Base-by-base conservation (phyloP, 2,329 filamentous ascomycete species). In the Apiospora rasikravindrae region DNA sequence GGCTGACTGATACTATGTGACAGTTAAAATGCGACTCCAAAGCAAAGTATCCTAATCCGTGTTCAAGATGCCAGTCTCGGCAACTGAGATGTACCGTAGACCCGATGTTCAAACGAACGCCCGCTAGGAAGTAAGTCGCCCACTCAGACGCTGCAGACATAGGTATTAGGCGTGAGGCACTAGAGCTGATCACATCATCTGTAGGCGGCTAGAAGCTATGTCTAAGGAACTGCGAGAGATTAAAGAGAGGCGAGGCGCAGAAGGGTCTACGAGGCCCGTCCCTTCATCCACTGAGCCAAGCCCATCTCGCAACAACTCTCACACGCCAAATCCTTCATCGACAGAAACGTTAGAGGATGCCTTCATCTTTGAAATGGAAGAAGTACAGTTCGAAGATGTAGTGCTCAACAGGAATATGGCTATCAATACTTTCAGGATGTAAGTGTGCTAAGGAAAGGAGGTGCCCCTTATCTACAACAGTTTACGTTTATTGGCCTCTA, bases 21-120 rank as follows among this genome's bases (percentile, higher is more conserved):
- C 26, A 80, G 79, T 74, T 80, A 61, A 77, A 78, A 67, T 80
- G 79, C 73, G 78, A 80, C 73, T 80, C 78, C n/a, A 78, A 76
- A 70, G 78, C 77, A 57, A 77, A 76, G 37, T 80, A 79, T 69
- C 79, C 79, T 22, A 77, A 79, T 57, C 78, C 79, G 13, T 80
- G 79, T 69, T 77, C 74, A 26, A 75, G 79, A 75, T 80, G 79
- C 45, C 74, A 78, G 57, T 70, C 77, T 11, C 77, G 78, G 73
- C 74, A 76, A 14, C 74, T 79, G 7, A 75, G 76, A 67, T 80
- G 79, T 69, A 76, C 76, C 19, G 77, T 80, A 51, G 79, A 80
- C 71, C 77, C 79, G n/a, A 76, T 77, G 19, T 80, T 80, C 73
- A 75, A 76, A 69, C 75, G 79, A 67, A 80, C 77, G 29, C 79